Base-by-base conservation (phyloP, 1,284 basidiomycete genomes). In the Crucibulum cyathiforme region DNA sequence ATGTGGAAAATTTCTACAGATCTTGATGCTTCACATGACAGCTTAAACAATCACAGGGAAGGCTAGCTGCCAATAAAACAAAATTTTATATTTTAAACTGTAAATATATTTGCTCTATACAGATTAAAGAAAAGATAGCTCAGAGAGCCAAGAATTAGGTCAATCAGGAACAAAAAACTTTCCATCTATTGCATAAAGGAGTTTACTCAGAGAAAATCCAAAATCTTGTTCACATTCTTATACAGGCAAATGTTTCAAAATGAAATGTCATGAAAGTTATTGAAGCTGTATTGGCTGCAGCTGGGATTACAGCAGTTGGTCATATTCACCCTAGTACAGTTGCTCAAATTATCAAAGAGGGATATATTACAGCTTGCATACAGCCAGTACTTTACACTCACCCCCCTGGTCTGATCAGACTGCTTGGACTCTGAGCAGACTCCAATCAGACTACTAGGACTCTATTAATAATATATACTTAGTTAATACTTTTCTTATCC, bases 271-370 rank as follows among this genome's bases (percentile, higher is more conserved):
- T 24, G 34, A 38, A 58, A 19, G 59, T 66, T 2, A 66, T 66
- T 24, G 5, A 24, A 31, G 37, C 58, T 41, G 61, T 67, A 36
- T 46, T 68, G 8, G 49, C 53, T 36, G 39, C 58, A 57, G 64
- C 65, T 57, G 65, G 65, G 13, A 61, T 69, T 31, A 63, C 53
- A 35, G 43, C 59, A 36, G 38, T 64, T 59, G 67, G 67, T 36
- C 38, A 35, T 38, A 63, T 69, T 36, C 63, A 58, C 17, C 56
- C 51, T 5, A 54, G 45, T 24, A 67, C 64, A 39, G 61, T 71
- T 19, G 56, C 64, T n/a, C 58, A 55, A 6, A 63, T 64, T 17
- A 53, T 67, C 58, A 50, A 58, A 31, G 65, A 71, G 53, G 70
- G 65, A 54, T 62, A 61, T 48, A 36, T 67, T 62, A 63, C 66